phyloP scores from a whole-genome alignment of 129 eudicot species.

The Helichrysum umbraculigerum region DNA sequence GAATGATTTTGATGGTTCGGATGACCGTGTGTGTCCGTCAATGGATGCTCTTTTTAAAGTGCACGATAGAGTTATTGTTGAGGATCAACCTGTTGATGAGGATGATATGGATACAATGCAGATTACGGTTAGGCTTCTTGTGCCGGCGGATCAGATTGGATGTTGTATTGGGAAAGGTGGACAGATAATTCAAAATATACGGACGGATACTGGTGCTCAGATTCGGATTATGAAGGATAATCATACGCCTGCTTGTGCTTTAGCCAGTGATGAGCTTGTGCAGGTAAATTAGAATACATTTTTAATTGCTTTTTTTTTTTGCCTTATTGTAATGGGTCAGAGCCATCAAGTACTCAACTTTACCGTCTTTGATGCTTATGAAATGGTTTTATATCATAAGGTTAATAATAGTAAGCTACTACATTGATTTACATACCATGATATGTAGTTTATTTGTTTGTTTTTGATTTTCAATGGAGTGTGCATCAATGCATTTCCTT shows the following conservation, averaged over 20 bases:
- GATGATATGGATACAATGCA: constrained; percentile 57
- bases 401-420: not conserved
- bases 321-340: not conserved
- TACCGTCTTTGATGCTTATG: not conserved
- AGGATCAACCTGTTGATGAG: constrained; percentile 55
- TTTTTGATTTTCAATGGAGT: not conserved
- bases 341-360: not conserved
- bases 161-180: constrained; percentile 98
- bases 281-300: constrained; percentile 54
- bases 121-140: constrained; percentile 73
- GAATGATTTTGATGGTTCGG: constrained; percentile 69
- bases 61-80: constrained; percentile 83
- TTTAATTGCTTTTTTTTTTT: not conserved
- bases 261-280: constrained; percentile 85
- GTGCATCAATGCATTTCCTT: not conserved
- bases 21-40: constrained; percentile 72
- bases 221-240: constrained; percentile 85
- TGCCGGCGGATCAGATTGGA: constrained; percentile 96
- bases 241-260: constrained; percentile 88
- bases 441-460: not conserved
- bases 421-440: not conserved
- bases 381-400: too few species aligned
- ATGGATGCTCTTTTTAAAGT: constrained; percentile 89
- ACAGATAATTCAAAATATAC: constrained; percentile 77
- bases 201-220: constrained; percentile 87